These are phyloP conservation scores for Furcasterigmium sp. DNA, from an alignment of 2,329 filamentous ascomycete species.

Conservation along the genomic window DNA sequence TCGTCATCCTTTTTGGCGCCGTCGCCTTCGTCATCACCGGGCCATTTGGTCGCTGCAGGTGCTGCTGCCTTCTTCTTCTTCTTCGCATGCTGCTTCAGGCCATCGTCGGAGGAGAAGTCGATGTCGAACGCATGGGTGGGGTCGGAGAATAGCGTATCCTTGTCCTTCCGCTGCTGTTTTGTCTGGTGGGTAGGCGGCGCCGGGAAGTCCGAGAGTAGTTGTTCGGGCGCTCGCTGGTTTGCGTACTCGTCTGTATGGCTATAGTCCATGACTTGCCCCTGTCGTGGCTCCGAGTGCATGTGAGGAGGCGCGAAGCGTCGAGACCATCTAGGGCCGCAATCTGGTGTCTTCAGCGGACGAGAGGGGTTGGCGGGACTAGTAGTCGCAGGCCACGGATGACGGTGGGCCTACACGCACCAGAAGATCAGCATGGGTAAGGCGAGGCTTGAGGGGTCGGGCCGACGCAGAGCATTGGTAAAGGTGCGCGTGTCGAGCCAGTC, in stretches of 20 bases:
- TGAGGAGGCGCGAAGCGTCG: constrained; percentile 17
- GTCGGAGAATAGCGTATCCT: constrained; percentile 36
- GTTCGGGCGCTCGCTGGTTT: constrained; percentile 15
- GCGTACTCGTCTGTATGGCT: constrained; percentile 25
- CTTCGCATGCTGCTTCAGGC: constrained; percentile 48
- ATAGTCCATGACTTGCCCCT: constrained; percentile 20
- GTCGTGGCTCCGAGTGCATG: constrained; percentile 14
- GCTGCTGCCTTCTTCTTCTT: constrained; percentile 52
- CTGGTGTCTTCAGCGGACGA: constrained; percentile 22
- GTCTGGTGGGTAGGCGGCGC: constrained; percentile 14
- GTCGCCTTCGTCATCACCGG: constrained; percentile 37
- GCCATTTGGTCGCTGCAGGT: constrained; percentile 29
- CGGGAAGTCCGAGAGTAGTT: constrained; percentile 14
- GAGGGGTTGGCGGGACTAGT: constrained; percentile 3
- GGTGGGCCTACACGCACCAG: constrained; percentile 9
- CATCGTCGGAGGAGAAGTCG: constrained; percentile 52
- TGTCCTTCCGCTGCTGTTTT: constrained; percentile 11
- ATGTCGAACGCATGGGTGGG: constrained; percentile 40
- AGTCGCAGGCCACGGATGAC: constrained; percentile 4
- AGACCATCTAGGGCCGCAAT: constrained; percentile 30
- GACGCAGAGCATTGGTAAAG: too few relatives aligned
- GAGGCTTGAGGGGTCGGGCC: not conserved
- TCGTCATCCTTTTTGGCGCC: constrained; percentile 28
- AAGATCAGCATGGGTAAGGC: constrained; percentile 7
- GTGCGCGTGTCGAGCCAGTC: too few relatives aligned